Percentiles rank a stretch among this genome's conserved stretches.
phyloP scores from a whole-genome alignment of 2,329 filamentous ascomycete species.

The Curvularia verruculosa region DNA sequence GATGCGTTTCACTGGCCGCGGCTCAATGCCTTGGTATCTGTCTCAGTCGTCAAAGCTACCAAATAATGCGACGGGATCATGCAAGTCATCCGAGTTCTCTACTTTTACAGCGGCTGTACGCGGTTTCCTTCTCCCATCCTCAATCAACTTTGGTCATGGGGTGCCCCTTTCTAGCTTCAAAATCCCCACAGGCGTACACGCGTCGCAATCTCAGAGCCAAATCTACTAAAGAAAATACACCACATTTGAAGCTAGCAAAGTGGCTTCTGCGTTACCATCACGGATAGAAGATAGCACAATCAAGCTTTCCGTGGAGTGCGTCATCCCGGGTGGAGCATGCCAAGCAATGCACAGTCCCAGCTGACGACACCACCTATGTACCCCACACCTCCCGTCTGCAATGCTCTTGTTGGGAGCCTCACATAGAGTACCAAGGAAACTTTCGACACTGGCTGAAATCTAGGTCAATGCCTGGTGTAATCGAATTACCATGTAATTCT shows the following conservation, averaged over 20 bases:
- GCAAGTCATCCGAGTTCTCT: background rate
- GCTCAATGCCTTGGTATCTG: background rate
- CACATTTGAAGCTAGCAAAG: background rate
- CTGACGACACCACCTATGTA: slow-evolving; percentile 8
- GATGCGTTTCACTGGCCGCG: slow-evolving; percentile 2
- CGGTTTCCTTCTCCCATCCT: background rate
- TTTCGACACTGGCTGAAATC: background rate
- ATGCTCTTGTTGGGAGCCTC: background rate
- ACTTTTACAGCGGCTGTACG: background rate
- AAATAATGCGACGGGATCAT: background rate
- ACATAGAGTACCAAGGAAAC: background rate
- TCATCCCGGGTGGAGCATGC: slow-evolving; percentile 2
- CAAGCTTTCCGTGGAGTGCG: slow-evolving; percentile 6
- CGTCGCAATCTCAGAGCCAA: background rate
- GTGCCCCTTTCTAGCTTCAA: background rate
- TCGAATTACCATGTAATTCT: background rate
- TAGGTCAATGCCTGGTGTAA: background rate
- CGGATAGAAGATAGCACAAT: background rate
- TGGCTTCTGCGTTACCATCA: background rate
- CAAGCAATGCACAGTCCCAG: slow-evolving; percentile 7
- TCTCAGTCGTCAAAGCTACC: background rate
- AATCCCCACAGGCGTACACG: background rate
- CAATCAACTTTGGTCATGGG: background rate
- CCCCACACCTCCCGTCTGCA: background rate
- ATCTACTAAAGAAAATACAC: background rate